These are phyloP conservation scores for Populus deltoides DNA, from an alignment of 345 rosid genomes.

Conservation along the genomic window DNA sequence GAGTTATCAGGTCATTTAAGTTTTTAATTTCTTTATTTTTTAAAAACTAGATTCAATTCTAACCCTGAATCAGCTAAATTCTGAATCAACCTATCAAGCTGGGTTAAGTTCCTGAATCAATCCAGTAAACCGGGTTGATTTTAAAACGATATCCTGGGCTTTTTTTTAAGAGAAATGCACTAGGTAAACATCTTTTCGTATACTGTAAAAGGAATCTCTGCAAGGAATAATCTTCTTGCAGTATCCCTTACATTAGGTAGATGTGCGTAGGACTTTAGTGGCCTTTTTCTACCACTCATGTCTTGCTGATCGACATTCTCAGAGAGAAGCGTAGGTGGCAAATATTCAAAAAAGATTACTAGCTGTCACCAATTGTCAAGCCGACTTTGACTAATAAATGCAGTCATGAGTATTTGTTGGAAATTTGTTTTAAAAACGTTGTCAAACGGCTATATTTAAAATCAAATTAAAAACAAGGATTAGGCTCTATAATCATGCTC, in stretches of 20 bases:
- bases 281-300: neutral
- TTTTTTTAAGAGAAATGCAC: too few species aligned
- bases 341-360: neutral
- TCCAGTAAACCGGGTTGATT: rapidly evolving
- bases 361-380: neutral
- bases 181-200: neutral
- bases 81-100: too few species aligned
- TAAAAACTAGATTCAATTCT: too few species aligned
- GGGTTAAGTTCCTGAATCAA: too few species aligned
- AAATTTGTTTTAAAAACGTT: too few species aligned
- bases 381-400: neutral
- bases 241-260: neutral
- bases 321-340: neutral
- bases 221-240: neutral
- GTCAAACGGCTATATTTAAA: too few species aligned
- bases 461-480: too few species aligned
- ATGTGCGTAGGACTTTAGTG: neutral
- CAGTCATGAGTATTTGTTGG: too few species aligned
- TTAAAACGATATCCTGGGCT: too few species aligned
- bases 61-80: too few species aligned
- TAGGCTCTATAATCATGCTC: too few species aligned
- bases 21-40: too few species aligned
- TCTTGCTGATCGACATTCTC: neutral
- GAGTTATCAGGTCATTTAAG: rapidly evolving
- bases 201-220: neutral